Conservation (phyloP, 2,329 filamentous ascomycete species). For the Phialophora tarda region DNA sequence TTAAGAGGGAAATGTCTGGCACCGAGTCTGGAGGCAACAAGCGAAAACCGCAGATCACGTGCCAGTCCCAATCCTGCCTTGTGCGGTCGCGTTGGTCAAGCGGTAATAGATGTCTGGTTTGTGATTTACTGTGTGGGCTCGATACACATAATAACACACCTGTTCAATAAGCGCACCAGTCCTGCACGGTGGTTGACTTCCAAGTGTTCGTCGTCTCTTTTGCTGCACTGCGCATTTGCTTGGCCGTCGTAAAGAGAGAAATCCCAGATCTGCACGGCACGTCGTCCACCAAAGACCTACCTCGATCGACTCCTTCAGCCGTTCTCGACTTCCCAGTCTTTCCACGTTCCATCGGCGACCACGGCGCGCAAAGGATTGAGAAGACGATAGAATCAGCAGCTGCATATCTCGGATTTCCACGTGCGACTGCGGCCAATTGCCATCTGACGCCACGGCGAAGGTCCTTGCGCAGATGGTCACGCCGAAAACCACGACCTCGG, state of each 20-base stretch:
- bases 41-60: neutral
- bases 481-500: conserved; percentile 16
- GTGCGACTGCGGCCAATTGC: neutral
- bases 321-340: conserved; percentile 6
- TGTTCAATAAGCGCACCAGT: neutral
- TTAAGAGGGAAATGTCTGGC: neutral
- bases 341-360: neutral
- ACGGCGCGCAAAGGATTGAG: neutral
- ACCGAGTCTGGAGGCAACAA: neutral
- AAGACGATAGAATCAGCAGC: neutral
- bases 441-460: conserved; percentile 14
- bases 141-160: neutral
- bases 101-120: neutral
- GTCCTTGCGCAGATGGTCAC: conserved; percentile 19
- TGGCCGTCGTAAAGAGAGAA: conserved; percentile 25
- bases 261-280: conserved; percentile 28
- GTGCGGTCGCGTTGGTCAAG: neutral
- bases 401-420: neutral
- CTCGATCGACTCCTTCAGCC: conserved; percentile 15
- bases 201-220: neutral
- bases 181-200: neutral
- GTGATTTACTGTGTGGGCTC: neutral
- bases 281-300: conserved; percentile 12
- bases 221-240: conserved; percentile 24
- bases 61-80: neutral